Percentiles rank a stretch among this genome's conserved stretches.
Conservation (phyloP, 345 rosid species). For the Populus ilicifolia region DNA sequence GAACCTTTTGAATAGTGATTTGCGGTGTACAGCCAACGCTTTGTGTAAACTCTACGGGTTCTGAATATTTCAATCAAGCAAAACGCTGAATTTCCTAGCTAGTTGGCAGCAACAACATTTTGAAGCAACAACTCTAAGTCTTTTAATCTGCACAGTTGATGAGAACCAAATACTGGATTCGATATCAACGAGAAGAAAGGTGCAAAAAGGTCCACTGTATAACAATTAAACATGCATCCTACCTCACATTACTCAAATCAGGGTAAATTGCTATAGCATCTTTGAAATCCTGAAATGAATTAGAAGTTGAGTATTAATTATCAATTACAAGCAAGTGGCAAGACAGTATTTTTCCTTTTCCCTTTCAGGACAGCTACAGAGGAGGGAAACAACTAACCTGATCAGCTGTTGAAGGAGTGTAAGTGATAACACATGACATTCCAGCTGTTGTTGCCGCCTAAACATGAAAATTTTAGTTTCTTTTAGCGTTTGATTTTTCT, state of each 20-base stretch:
- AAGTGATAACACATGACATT: constrained; percentile 79
- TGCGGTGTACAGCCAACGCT: neutral
- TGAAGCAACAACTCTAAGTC: constrained; percentile 58
- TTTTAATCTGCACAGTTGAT: constrained; percentile 39
- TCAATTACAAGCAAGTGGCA: neutral
- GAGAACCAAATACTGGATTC: neutral
- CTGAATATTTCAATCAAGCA: neutral
- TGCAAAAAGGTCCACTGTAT: neutral
- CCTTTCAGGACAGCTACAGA: too few relatives aligned
- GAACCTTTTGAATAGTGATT: too few relatives aligned
- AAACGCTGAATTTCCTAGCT: constrained; percentile 6
- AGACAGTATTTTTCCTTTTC: neutral
- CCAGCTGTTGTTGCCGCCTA: constrained; percentile 90
- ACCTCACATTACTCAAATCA: constrained; percentile 74
- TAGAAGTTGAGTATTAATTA: neutral
- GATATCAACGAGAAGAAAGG: neutral
- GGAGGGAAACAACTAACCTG: constrained; percentile 47
- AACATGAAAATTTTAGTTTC: constrained; percentile 11
- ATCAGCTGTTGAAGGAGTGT: constrained; percentile 83
- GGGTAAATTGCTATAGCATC: constrained; percentile 75
- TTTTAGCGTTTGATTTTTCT: neutral
- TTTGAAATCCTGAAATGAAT: constrained; percentile 59
- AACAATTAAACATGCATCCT: constrained; percentile 1
- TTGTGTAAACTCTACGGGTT: neutral
- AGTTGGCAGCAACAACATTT: constrained; percentile 38